Evolutionary conservation across 1,284 basidiomycete genomes (phyloP).

Genomic region (Malassezia cuniculi): DNA sequence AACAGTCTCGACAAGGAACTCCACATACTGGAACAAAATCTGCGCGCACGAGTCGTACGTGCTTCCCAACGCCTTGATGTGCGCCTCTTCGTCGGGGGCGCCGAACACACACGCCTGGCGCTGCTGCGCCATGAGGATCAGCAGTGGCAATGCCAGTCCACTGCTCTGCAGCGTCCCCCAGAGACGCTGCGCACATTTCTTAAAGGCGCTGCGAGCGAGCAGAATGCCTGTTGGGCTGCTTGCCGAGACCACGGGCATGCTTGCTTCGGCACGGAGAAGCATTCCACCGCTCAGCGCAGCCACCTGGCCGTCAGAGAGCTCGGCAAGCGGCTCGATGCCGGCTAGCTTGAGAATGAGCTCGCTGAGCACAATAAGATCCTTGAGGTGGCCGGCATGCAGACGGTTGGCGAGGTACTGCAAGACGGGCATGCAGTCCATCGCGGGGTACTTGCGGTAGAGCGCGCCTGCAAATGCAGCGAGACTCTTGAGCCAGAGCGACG

Average conservation of each 20-base stretch:
- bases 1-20: slow-evolving; percentile 35
- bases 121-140: slow-evolving; percentile 40
- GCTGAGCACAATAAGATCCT: slow-evolving; percentile 77
- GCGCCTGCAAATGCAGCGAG: slow-evolving; percentile 85
- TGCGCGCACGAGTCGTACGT: slow-evolving; percentile 39
- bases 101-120: slow-evolving; percentile 38
- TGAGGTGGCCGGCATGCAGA: slow-evolving; percentile 55
- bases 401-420: slow-evolving; percentile 85
- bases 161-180: slow-evolving; percentile 21
- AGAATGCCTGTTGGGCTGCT: slow-evolving; percentile 48
- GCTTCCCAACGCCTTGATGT: slow-evolving; percentile 40
- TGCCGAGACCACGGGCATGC: slow-evolving; percentile 47
- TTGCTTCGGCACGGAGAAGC: slow-evolving; percentile 67
- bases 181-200: slow-evolving; percentile 26
- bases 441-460: slow-evolving; percentile 66
- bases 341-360: slow-evolving; percentile 92
- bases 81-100: slow-evolving; percentile 31
- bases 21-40: slow-evolving; percentile 39
- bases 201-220: slow-evolving; percentile 34
- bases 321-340: slow-evolving; percentile 58
- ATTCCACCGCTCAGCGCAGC: slow-evolving; percentile 79
- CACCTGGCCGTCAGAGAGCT: slow-evolving; percentile 72
- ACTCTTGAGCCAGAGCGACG: slow-evolving; percentile 73
- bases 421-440: slow-evolving; percentile 66
- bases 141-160: slow-evolving; percentile 30